Base-by-base conservation (phyloP, 345 rosid genomes). In the Citrus australasica region DNA sequence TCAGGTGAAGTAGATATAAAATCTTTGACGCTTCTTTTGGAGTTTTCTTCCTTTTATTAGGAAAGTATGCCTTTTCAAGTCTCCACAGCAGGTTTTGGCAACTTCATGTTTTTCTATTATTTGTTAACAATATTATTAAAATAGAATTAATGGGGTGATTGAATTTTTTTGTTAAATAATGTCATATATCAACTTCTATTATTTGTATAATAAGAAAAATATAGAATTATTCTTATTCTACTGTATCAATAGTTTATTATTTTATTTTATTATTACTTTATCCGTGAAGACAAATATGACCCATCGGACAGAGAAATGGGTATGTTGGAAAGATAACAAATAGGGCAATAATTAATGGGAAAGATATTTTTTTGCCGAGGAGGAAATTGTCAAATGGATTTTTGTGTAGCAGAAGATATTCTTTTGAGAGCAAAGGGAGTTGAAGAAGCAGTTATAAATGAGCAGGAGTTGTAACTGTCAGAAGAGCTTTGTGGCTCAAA, bases 401-500 rank as follows among this genome's bases (percentile, higher is more conserved):
- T 75, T 81, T 42, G 74, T 61, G 64, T 17, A 22, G 30, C 76
- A 80, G 61, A 74, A 53, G 67, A 80, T 56, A 75, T 71, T 64
- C 56, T 77, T 59, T 2, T 14, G 56, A 55, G 37, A 74, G 78
- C 68, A 59, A 66, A 74, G 61, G 48, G 78, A 69, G 51, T 46
- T 3, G 51, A 46, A 46, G 51, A 13, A 32, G 22, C 24, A 33
- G 42, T 65, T 30, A 65, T 19, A 17, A 30, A 37, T 10, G 9
- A 60, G 32, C 17, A n/a, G 71, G 28, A 70, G 75, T 48, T 67
- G 35, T 1, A 68, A 27, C 14, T 72, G 67, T 66, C 62, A 69
- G 70, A 46, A 40, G 32, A 22, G 14, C 56, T 79, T 8, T 79
- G 86, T 79, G 84, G 83, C 68, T 77, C 28, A 22, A 38, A 74